phyloP scores from a whole-genome alignment of 2,329 filamentous ascomycete genomes.

The Coniochaeta hoffmannii region DNA sequence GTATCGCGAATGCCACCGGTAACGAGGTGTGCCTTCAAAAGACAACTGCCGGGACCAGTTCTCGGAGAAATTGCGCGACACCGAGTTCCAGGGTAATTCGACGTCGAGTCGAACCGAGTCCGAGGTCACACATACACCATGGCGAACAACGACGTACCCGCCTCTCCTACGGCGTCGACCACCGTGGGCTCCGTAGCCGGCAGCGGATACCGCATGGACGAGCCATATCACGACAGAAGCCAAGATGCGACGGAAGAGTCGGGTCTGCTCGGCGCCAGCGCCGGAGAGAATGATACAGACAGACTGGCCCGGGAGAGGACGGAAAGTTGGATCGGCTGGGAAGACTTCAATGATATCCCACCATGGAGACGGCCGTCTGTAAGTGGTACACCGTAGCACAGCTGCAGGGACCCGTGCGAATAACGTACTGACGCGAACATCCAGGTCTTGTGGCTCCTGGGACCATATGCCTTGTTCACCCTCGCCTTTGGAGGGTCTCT shows the following conservation, averaged over 20 bases:
- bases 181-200: neutral
- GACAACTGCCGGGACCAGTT: neutral
- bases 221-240: neutral
- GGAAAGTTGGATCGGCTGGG: constrained; percentile 38
- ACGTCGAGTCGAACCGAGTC: neutral
- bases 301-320: constrained; percentile 9
- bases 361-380: constrained; percentile 59
- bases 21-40: neutral
- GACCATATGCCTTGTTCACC: constrained; percentile 73
- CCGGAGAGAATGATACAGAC: constrained; percentile 10
- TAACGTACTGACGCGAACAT: constrained; percentile 18
- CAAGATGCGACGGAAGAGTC: constrained; percentile 9
- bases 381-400: constrained; percentile 17
- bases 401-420: neutral
- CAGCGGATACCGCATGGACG: neutral
- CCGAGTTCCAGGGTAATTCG: neutral
- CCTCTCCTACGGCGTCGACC: neutral
- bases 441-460: constrained; percentile 76
- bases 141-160: neutral
- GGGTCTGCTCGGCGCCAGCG: constrained; percentile 26
- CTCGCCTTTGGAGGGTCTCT: constrained; percentile 79
- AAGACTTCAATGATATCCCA: constrained; percentile 53
- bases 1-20: neutral
- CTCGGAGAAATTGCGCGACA: neutral
- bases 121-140: neutral